Evolutionary conservation across 1,139 yeast genomes (phyloP).

Genomic region (Yamadazyma atmosphaerica): DNA sequence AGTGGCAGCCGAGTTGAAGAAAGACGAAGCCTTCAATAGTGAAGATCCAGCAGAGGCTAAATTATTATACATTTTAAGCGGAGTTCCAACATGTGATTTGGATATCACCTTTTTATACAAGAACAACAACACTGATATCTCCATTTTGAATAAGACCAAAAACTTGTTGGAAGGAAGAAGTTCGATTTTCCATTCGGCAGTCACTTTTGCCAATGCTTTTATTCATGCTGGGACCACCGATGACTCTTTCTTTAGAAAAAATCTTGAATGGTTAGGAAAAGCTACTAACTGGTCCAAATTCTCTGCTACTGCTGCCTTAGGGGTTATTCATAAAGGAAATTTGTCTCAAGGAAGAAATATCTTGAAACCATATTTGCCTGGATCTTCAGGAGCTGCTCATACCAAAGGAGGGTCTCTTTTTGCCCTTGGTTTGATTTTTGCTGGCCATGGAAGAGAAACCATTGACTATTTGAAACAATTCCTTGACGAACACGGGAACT

Average conservation of each 20-base stretch:
- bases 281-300: constrained; percentile 98
- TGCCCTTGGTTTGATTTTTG: constrained; percentile 91
- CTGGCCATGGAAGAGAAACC: constrained; percentile 93
- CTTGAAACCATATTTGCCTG: constrained; percentile 90
- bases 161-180: constrained; percentile 85
- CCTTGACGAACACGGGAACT: constrained; percentile 65
- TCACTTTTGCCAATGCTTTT: constrained; percentile 91
- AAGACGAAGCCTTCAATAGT: constrained; percentile 36
- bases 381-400: constrained; percentile 75
- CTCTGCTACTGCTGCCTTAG: constrained; percentile 96
- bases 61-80: constrained; percentile 73
- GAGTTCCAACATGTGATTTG: constrained; percentile 92
- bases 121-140: constrained; percentile 84
- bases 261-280: constrained; percentile 93
- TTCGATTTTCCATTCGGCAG: constrained; percentile 94
- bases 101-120: constrained; percentile 85
- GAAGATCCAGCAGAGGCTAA: constrained; percentile 35
- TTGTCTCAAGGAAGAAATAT: constrained; percentile 86
- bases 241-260: constrained; percentile 86
- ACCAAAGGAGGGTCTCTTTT: constrained; percentile 95
- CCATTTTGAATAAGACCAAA: constrained; percentile 81
- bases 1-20: constrained; percentile 49
- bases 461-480: constrained; percentile 76
- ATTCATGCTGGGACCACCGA: constrained; percentile 97
- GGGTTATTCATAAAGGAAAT: constrained; percentile 96